phyloP scores from a whole-genome alignment of 1,284 basidiomycete species.

The Cyathus olla region DNA sequence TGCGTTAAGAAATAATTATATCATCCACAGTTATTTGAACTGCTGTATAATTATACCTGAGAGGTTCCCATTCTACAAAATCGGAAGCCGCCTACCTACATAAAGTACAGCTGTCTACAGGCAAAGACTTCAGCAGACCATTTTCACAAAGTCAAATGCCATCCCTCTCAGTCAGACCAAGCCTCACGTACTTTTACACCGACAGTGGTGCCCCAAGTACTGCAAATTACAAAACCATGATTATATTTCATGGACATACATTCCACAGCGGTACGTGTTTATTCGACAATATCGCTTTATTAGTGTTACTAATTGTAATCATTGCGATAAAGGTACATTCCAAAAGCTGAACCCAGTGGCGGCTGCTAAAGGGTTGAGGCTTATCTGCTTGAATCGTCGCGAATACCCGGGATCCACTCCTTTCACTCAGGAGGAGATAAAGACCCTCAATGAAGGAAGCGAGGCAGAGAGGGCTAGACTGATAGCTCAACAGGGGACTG shows the following conservation, averaged over 20 bases:
- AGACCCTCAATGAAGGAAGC: conserved; percentile 10
- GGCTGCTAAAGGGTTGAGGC: conserved; percentile 15
- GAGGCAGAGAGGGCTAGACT: conserved; percentile 12
- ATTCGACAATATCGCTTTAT: not conserved
- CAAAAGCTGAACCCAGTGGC: conserved; percentile 19
- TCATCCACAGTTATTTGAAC: too few relatives aligned
- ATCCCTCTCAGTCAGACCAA: not conserved
- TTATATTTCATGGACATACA: conserved; percentile 33
- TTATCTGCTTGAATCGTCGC: conserved; percentile 28
- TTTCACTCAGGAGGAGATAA: conserved; percentile 21
- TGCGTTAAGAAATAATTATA: too few relatives aligned
- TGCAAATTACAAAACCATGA: conserved; percentile 22
- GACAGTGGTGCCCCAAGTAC: conserved; percentile 22
- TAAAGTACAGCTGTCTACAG: too few relatives aligned
- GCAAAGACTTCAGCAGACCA: too few relatives aligned
- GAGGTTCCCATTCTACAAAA: too few relatives aligned
- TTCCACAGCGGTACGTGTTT: conserved; percentile 28
- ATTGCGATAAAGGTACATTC: conserved; percentile 23
- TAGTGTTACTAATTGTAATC: conserved; percentile 7
- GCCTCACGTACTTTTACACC: conserved; percentile 25
- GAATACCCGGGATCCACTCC: conserved; percentile 31
- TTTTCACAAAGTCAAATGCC: too few relatives aligned
- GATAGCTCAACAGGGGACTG: conserved; percentile 20
- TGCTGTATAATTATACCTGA: too few relatives aligned
- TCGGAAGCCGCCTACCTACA: too few relatives aligned